A percentile compares a stretch with the other conserved stretches of the same genome.
phyloP scores from a whole-genome alignment of 176 grass and related monocot genomes.

The Saccharum spontaneum region DNA sequence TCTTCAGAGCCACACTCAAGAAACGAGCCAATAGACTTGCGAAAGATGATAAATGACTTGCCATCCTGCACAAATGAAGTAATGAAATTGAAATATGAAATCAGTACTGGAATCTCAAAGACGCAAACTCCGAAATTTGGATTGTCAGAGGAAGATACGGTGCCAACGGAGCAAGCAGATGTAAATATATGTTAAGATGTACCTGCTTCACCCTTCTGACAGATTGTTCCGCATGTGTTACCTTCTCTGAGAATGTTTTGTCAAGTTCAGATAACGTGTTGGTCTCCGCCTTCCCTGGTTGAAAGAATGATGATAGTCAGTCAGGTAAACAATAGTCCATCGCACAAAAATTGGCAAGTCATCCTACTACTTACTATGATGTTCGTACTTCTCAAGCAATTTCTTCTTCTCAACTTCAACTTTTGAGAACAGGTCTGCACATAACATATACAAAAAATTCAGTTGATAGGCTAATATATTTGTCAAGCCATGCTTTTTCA shows the following conservation, averaged over 20 bases:
- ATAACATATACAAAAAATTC: slow-evolving; percentile 22
- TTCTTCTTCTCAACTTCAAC: slow-evolving; percentile 81
- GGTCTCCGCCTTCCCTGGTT: slow-evolving; percentile 60
- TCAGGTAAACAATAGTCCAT: slow-evolving; percentile 9
- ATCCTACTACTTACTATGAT: slow-evolving; percentile 59
- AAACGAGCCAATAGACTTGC: slow-evolving; percentile 73
- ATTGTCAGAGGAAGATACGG: neutral
- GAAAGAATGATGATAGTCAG: slow-evolving; percentile 12
- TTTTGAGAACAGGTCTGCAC: slow-evolving; percentile 71
- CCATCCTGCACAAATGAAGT: slow-evolving; percentile 45
- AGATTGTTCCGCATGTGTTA: slow-evolving; percentile 53
- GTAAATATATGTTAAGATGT: slow-evolving; percentile 11
- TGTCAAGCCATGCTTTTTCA: neutral
- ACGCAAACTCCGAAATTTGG: neutral
- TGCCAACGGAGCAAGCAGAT: slow-evolving; percentile 3
- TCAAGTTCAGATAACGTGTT: slow-evolving; percentile 53
- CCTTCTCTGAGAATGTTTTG: slow-evolving; percentile 57
- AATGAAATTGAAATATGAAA: neutral
- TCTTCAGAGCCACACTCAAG: slow-evolving; percentile 75
- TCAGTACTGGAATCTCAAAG: neutral
- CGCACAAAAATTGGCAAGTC: slow-evolving; percentile 13
- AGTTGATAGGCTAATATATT: neutral
- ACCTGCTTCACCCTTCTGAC: slow-evolving; percentile 72
- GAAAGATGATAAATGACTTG: slow-evolving; percentile 65
- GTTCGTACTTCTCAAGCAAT: slow-evolving; percentile 55